Percentiles rank a stretch among this genome's conserved stretches.
These are phyloP conservation scores for Phialemonium atrogriseum DNA, from an alignment of 2,329 filamentous ascomycete genomes.

Conservation along the genomic window DNA sequence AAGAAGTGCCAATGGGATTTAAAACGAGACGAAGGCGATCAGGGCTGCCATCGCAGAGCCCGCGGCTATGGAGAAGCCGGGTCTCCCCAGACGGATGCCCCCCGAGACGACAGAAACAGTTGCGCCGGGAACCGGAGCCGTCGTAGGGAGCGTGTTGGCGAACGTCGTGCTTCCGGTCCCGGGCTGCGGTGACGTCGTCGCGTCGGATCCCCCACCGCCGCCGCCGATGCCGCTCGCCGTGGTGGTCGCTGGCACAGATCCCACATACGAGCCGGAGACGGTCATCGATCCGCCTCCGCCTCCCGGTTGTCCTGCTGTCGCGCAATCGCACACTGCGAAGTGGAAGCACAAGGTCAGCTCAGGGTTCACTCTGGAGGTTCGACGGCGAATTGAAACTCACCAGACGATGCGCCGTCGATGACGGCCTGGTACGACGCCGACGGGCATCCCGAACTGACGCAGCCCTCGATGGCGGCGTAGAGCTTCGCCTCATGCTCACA, in stretches of 20 bases:
- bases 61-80: too few relatives aligned
- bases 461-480: slow-evolving; percentile 21
- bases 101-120: too few relatives aligned
- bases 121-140: too few relatives aligned
- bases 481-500: slow-evolving; percentile 20
- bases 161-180: too few relatives aligned
- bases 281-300: slow-evolving; percentile 1
- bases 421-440: slow-evolving; percentile 18
- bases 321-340: slow-evolving; percentile 1
- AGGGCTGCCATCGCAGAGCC: too few relatives aligned
- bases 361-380: background rate
- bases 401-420: slow-evolving; percentile 19
- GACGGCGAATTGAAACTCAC: slow-evolving; percentile 10
- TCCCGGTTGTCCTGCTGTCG: background rate
- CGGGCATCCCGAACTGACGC: slow-evolving; percentile 18
- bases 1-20: too few relatives aligned
- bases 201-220: too few relatives aligned
- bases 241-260: slow-evolving; percentile 4
- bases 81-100: too few relatives aligned
- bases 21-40: too few relatives aligned
- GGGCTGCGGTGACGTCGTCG: too few relatives aligned
- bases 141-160: too few relatives aligned
- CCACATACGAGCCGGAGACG: background rate
- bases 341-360: background rate
- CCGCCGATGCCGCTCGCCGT: too few relatives aligned